Conservation (phyloP, 441 rosid genomes). For the Erodium trifolium region DNA sequence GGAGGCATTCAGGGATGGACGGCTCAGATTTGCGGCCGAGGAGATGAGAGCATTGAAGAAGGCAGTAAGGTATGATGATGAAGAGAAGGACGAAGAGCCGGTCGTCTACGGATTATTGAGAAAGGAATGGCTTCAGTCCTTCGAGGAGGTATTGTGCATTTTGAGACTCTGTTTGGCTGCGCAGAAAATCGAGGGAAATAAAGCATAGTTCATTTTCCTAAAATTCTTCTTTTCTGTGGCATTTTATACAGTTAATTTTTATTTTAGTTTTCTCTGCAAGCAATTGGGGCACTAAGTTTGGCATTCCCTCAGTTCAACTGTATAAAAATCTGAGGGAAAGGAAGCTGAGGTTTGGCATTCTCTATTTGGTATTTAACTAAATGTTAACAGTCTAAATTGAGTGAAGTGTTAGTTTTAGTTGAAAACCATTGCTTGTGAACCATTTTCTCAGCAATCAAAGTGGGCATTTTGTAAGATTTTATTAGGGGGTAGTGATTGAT, state of each 20-base stretch:
- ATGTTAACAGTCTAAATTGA: too few species aligned
- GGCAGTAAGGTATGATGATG: constrained; percentile 59
- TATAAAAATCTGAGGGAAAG: constrained; percentile 6
- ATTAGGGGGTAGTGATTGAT: constrained; percentile 19
- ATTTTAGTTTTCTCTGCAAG: neutral
- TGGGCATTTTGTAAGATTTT: neutral
- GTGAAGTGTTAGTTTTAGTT: neutral
- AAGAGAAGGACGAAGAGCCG: constrained; percentile 59
- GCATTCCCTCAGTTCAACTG: too few species aligned
- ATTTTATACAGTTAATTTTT: too few species aligned
- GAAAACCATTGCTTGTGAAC: neutral
- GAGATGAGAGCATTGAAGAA: constrained; percentile 57
- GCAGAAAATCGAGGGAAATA: neutral
- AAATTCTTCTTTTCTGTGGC: too few species aligned
- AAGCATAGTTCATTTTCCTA: too few species aligned
- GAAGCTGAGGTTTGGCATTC: neutral
- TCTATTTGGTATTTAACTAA: neutral
- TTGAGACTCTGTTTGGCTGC: constrained; percentile 17
- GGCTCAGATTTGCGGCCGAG: constrained; percentile 59
- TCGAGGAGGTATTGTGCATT: constrained; percentile 51
- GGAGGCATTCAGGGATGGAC: constrained; percentile 49
- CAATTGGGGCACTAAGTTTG: neutral
- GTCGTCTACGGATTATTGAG: constrained; percentile 57
- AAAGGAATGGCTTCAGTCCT: constrained; percentile 69
- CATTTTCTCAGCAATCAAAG: constrained; percentile 10